phyloP scores from a whole-genome alignment of 306 rosid genomes.

The Medicago arabica region DNA sequence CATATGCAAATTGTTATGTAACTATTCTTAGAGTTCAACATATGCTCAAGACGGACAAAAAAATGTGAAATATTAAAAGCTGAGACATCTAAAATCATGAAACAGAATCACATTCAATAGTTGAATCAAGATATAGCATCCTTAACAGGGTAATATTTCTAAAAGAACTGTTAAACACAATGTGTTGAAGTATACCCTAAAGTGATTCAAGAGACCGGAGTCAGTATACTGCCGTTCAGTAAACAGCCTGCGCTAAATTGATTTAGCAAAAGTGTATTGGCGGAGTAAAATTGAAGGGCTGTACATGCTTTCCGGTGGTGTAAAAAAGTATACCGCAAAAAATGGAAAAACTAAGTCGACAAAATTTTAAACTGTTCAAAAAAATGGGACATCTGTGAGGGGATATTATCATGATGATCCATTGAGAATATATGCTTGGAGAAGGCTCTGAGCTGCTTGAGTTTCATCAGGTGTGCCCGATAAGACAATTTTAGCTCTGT shows the following conservation, averaged over 20 bases:
- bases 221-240: slow-evolving; percentile 17
- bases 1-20: no score
- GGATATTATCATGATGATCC: slow-evolving; percentile 65
- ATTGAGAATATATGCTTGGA: slow-evolving; percentile 86
- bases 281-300: slow-evolving; percentile 1
- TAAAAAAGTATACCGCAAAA: not conserved
- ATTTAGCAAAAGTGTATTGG: slow-evolving; percentile 9
- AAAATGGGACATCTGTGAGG: not conserved
- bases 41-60: slow-evolving; percentile 4
- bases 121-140: slow-evolving; percentile 28
- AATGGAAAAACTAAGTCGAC: not conserved
- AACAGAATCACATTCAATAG: not conserved
- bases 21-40: not conserved
- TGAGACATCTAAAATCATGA: slow-evolving; percentile 10
- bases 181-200: slow-evolving; percentile 7
- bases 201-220: slow-evolving; percentile 2
- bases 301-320: slow-evolving; percentile 41
- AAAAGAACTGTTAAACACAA: not conserved
- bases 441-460: slow-evolving; percentile 95
- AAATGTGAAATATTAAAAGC: slow-evolving; percentile 4
- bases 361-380: slow-evolving; percentile 17
- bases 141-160: not conserved
- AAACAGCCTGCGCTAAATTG: slow-evolving; percentile 30
- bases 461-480: slow-evolving; percentile 97
- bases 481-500: slow-evolving; percentile 65